Evolutionary conservation across 2,329 filamentous ascomycete genomes (phyloP), one percentile per base, ranked within the genome.

Genomic region (Aspergillus pseudonomiae): DNA sequence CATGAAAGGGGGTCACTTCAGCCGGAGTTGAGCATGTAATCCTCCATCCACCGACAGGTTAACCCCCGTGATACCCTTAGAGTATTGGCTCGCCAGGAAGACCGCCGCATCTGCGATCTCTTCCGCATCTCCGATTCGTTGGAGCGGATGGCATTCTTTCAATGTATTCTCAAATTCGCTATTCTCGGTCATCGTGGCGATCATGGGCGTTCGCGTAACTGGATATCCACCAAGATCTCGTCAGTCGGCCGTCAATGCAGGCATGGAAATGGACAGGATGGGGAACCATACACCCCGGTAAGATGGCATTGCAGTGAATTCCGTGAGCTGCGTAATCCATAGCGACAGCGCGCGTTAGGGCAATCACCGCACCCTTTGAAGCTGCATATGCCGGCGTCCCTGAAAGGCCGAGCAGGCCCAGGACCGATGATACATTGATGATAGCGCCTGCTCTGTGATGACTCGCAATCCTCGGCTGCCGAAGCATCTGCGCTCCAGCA

Each of bases 321-420:
- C 54, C 52, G 26, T 63, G 43, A 9, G 36, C 57, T 10, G 62
- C 65, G 41, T 63, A 66, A 28, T 66, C 65, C 24, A 65, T 57
- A 1, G 65, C 59, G 12, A 63, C 34, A 19, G 64, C 57, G 21
- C 57, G 32, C 28, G 60, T 62, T 30, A 62, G 24, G 52, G 34
- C 32, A 6, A 46, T 39, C 11, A 66, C 63, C 19, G 65, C 65
- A 10, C 63, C 65, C 76, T 57, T 74, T 70, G 52, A 73, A 36
- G 60, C 60, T n/a, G 36, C 55, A 45, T 57, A 57, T 24, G 54
- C 54, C 16, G 54, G 54, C 12, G 54, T 43, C 30, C 54, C 54
- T 2, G 54, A 21, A 10, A 45, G 41, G 19, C 41, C 41, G 10
- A 45, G n/a, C 19, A 45, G 7, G 41, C 41, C 41, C 41, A 21